These are phyloP conservation scores for Fomitopsis schrenkii DNA, from an alignment of 1,284 basidiomycete genomes.

Conservation along the genomic window DNA sequence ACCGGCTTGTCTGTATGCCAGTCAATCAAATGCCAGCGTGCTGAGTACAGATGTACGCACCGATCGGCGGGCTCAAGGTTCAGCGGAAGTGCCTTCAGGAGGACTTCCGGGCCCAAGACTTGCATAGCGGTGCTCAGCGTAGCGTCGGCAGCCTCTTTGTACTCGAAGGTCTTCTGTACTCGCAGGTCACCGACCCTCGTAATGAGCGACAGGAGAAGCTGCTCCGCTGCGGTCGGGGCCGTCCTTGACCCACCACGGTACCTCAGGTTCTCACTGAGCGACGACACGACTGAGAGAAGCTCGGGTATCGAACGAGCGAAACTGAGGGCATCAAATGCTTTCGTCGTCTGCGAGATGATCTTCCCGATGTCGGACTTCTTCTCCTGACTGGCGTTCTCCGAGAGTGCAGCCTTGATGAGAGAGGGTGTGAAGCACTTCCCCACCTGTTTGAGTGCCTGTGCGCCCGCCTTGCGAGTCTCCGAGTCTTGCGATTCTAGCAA, in stretches of 20 bases:
- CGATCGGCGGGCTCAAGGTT: slow-evolving; percentile 80
- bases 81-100: slow-evolving; percentile 79
- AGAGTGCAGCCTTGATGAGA: slow-evolving; percentile 51
- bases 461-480: slow-evolving; percentile 57
- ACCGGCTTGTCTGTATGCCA: slow-evolving; percentile 46
- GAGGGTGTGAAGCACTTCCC: slow-evolving; percentile 67
- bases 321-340: slow-evolving; percentile 67
- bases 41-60: slow-evolving; percentile 30
- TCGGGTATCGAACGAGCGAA: slow-evolving; percentile 72
- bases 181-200: slow-evolving; percentile 74
- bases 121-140: slow-evolving; percentile 82
- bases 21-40: not conserved
- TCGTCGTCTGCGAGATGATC: slow-evolving; percentile 59
- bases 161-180: slow-evolving; percentile 80
- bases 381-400: slow-evolving; percentile 38
- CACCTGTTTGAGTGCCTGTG: slow-evolving; percentile 59
- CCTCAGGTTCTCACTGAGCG: slow-evolving; percentile 45
- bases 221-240: slow-evolving; percentile 62
- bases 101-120: slow-evolving; percentile 79
- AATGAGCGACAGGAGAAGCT: slow-evolving; percentile 73
- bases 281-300: slow-evolving; percentile 59
- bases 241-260: slow-evolving; percentile 32
- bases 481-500: slow-evolving; percentile 64
- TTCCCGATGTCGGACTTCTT: slow-evolving; percentile 54
- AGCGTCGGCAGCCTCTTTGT: slow-evolving; percentile 85